phyloP scores from a whole-genome alignment of 1,284 basidiomycete species.

The Stereum hirsutum region DNA sequence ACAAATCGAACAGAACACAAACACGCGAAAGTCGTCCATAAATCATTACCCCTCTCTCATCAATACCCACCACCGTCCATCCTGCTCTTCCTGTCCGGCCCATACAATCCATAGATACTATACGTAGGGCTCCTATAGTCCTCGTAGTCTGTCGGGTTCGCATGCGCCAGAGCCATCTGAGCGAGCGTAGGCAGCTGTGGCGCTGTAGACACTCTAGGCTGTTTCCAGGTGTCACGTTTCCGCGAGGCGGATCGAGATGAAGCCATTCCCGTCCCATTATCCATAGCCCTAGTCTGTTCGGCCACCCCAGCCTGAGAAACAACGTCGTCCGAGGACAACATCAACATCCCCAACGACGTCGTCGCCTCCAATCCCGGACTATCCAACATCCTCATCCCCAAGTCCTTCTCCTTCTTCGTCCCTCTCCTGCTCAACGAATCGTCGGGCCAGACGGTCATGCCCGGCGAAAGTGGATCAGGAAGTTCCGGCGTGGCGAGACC shows the following conservation, averaged over 20 bases:
- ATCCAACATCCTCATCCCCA: slow-evolving; percentile 15
- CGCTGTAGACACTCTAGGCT: slow-evolving; percentile 71
- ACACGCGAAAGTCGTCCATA: background rate
- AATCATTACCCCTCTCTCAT: background rate
- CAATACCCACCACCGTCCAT: slow-evolving; percentile 19
- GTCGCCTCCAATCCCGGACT: slow-evolving; percentile 29
- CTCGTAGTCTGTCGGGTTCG: slow-evolving; percentile 47
- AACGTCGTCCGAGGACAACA: too few relatives aligned
- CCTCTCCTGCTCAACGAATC: slow-evolving; percentile 16
- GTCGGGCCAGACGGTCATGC: slow-evolving; percentile 54
- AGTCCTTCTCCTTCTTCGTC: slow-evolving; percentile 9
- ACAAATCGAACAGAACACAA: too few relatives aligned
- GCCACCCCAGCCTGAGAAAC: too few relatives aligned
- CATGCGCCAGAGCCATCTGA: slow-evolving; percentile 65
- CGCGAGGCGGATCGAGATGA: too few relatives aligned
- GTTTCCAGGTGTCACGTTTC: too few relatives aligned
- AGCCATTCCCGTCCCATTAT: too few relatives aligned
- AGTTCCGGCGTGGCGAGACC: slow-evolving; percentile 31
- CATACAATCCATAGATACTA: slow-evolving; percentile 70
- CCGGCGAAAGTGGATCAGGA: slow-evolving; percentile 58
- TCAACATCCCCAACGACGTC: slow-evolving; percentile 45
- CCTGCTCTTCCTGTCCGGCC: slow-evolving; percentile 49
- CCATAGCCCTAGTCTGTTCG: too few relatives aligned
- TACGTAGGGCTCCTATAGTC: slow-evolving; percentile 74
- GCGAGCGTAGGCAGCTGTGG: slow-evolving; percentile 63